Conservation (phyloP, 768 basidiomycete genomes). For the Russula griseocarnosa region DNA sequence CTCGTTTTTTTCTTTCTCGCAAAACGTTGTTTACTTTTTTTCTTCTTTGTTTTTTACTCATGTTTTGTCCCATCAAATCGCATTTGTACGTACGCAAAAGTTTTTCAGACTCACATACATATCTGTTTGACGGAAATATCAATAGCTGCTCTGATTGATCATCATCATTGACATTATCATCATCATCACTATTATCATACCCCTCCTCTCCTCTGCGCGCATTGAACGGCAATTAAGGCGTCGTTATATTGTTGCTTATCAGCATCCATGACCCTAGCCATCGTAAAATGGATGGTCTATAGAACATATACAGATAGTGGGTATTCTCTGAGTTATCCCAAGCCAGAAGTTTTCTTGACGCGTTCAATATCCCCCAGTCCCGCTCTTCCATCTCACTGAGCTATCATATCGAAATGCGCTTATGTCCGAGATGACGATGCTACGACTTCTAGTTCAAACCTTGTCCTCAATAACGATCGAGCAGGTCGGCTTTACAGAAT, state of each 20-base stretch:
- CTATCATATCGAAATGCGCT: not conserved
- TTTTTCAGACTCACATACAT: not conserved
- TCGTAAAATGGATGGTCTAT: not conserved
- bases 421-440: not conserved
- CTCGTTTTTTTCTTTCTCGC: not conserved
- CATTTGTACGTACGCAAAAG: not conserved
- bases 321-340: not conserved
- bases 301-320: not conserved
- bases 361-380: not conserved
- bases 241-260: not conserved
- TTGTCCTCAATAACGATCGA: not conserved
- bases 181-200: not conserved
- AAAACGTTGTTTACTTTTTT: not conserved
- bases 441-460: not conserved
- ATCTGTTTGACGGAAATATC: not conserved
- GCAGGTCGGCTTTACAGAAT: not conserved
- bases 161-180: not conserved
- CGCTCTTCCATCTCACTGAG: not conserved
- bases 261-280: not conserved
- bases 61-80: not conserved
- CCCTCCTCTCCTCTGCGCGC: not conserved
- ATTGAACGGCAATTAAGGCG: not conserved
- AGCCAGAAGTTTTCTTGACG: not conserved
- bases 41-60: not conserved
- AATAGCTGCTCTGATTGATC: not conserved